These are phyloP conservation scores for Bassia scoparia DNA, from an alignment of 148 eudicot genomes.

Conservation along the genomic window DNA sequence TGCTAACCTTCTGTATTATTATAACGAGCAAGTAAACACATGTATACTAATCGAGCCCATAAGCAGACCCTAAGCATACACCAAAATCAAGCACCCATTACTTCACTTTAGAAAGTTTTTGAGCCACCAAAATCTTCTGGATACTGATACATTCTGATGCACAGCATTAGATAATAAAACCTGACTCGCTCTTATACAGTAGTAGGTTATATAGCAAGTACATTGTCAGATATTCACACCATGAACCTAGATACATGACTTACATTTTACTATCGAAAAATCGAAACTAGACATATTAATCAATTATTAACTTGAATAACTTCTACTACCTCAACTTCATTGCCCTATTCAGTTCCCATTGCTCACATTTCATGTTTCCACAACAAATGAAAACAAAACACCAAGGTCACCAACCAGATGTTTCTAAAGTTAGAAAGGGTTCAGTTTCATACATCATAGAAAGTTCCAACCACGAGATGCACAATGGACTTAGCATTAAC, in stretches of 20 bases:
- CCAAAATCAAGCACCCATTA: neutral
- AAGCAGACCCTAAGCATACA: neutral
- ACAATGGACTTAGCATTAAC: neutral
- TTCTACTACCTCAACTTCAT: neutral
- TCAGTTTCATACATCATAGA: neutral
- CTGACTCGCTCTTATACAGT: no score
- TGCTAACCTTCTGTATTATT: neutral
- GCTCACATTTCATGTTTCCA: neutral
- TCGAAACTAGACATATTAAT: neutral
- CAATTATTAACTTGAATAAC: neutral
- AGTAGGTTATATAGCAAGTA: neutral
- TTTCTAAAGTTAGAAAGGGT: neutral
- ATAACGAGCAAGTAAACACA: conserved; percentile 6
- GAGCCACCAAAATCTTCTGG: neutral
- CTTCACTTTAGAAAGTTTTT: neutral
- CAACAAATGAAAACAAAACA: neutral
- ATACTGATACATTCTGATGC: neutral
- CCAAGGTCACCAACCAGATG: neutral
- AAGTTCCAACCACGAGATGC: neutral
- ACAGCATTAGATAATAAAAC: neutral
- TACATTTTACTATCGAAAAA: neutral
- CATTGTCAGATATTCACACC: neutral
- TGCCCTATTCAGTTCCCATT: neutral
- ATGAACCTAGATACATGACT: neutral
- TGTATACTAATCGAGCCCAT: neutral